Evolutionary conservation across 345 rosid species (phyloP), one percentile per base, ranked within the genome.

Genomic region (Eutrema yunnanense): DNA sequence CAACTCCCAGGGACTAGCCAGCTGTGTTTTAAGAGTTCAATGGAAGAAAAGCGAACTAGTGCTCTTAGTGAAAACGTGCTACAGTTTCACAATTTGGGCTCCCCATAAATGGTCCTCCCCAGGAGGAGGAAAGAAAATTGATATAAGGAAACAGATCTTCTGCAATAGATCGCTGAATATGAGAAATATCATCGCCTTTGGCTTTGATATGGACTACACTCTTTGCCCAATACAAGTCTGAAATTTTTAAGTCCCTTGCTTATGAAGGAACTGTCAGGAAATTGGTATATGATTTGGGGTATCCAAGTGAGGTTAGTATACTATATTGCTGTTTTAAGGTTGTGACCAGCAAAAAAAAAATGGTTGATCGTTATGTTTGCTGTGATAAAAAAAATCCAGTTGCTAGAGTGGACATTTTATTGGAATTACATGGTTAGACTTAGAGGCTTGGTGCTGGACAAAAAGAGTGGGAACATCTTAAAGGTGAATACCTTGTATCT

Each of bases 131-230:
- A 51, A 74, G 62, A 77, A 81, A 44, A 83, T 87, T 60, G 86
- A 84, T 50, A 72, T 86, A 13, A 86, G 88, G 65, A 92, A 86
- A 37, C 96, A 86, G 76, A 95, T 95, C 44, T 95, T 95, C 73
- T 95, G 99, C 86, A 95, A 92, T 74, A 86, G 98, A 79, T 86
- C 97, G 47, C 77, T 95, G 80, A 92, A 95, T 79, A 95, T 95
- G 99, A 95, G 75, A 84, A 95, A 82, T 78, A 90, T 90, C 10
- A 79, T 90, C 22, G 96, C 99, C 13, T 88, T 95, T 44, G 99
- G 99, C 43, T 92, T 95, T 81, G 98, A 95, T 80, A 95, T 95
- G 99, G 99, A 95, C 79, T 95, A 95, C 78, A 95, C 99, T 26
- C 82, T 92, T 80, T 16, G 99, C 99, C 27, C 99, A 95, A 69